Percentiles rank a stretch among this genome's conserved stretches.
These are phyloP conservation scores for Ogataea glucozyma DNA, from an alignment of 805 yeast genomes.

Conservation along the genomic window DNA sequence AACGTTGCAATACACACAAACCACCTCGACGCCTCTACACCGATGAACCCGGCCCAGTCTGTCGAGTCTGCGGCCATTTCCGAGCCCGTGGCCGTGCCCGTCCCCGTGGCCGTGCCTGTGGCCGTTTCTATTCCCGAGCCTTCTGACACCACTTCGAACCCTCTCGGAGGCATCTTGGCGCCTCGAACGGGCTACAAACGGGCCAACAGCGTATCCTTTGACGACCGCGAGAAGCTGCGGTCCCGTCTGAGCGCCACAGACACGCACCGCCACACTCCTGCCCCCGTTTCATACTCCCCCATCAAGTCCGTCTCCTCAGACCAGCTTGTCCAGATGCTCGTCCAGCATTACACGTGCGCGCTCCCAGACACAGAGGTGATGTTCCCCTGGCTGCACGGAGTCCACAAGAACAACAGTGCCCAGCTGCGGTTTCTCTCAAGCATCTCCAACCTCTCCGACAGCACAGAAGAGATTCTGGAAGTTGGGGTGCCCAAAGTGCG, in stretches of 20 bases:
- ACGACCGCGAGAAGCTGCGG: slow-evolving; percentile 31
- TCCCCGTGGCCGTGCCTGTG: not conserved
- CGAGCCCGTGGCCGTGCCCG: slow-evolving; percentile 6
- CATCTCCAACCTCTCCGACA: no score
- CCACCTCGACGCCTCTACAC: no score
- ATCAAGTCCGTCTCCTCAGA: slow-evolving; percentile 28
- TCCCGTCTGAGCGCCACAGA: slow-evolving; percentile 26
- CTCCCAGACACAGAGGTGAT: slow-evolving; percentile 66
- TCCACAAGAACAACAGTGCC: slow-evolving; percentile 56
- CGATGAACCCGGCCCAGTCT: slow-evolving; percentile 7
- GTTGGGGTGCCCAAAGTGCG: slow-evolving; percentile 22
- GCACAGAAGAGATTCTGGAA: slow-evolving; percentile 9
- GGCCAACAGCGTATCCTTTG: slow-evolving; percentile 33
- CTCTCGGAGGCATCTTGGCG: no score
- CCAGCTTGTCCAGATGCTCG: slow-evolving; percentile 28
- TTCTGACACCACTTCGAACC: no score
- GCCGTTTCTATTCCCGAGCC: not conserved
- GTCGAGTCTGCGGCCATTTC: slow-evolving; percentile 6
- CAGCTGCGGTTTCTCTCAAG: slow-evolving; percentile 47
- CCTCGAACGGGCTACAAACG: slow-evolving; percentile 28
- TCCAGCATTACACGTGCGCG: slow-evolving; percentile 25
- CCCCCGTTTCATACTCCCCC: no score
- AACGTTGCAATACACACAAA: no score
- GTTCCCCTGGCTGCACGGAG: slow-evolving; percentile 93
- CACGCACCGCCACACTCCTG: no score